Base-by-base conservation (phyloP, 805 yeast species). In the Blastobotrys chiropterorum region DNA sequence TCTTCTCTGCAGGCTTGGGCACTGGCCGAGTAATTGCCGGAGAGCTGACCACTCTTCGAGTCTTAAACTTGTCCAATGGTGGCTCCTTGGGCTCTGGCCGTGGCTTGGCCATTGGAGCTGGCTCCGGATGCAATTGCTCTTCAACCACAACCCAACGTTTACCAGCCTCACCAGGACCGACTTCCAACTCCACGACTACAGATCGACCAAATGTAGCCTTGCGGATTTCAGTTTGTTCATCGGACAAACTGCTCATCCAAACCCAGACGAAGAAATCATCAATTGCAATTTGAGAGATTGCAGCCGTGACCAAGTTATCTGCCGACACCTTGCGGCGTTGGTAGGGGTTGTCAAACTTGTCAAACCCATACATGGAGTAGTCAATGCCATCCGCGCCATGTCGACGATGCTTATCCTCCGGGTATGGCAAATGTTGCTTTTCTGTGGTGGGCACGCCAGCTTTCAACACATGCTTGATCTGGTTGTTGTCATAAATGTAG, bases 241-340 rank as follows among this genome's bases (percentile, higher is more conserved):
- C 75, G 0, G 87, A 87, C 20, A 88, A 64, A 1, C 89, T 78
- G 1, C 90, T 80, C 62, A 88, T 72, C 96, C 96, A 89, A 0
- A 96, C 79, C 96, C 96, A 89, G 26, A 88, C 86, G 62, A 83
- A 89, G 66, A 85, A 89, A 66, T 89, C 96, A 66, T 87, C 95
- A 16, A 89, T 80, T 3, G 86, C 76, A 1, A 86, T 83, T 53
- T 86, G 77, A 6, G 79, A 70, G 7, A 86, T 74, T n/a, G 64
- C 62, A 1, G 76, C 78, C 4, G 77, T 70, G 44, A 62, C 63
- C 19, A 56, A 49, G 20, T 71, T 44, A 46, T 60, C 62, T 1
- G 55, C 51, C 19, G 52, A 26, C 16, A 39, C 19, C 22, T 38
- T 43, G 45, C 42, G 40, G 8, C 31, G 43, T 46, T 41, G 17